Evolutionary conservation across 2,329 filamentous ascomycete genomes (phyloP).

Genomic region (Cercospora zeina): DNA sequence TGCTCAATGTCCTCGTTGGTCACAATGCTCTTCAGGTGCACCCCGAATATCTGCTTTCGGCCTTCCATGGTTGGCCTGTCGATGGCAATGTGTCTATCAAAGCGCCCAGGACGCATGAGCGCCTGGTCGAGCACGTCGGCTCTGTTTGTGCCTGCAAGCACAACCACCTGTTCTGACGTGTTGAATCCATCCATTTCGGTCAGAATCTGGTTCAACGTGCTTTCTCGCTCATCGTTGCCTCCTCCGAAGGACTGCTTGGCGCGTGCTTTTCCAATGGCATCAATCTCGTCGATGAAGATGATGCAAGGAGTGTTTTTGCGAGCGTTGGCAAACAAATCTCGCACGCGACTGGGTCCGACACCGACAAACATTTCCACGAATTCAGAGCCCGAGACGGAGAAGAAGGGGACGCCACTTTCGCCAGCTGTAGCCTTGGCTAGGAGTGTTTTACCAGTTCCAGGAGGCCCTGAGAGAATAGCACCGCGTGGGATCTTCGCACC

Average conservation of each 20-base stretch:
- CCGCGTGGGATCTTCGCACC: constrained; percentile 97
- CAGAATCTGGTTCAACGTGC: constrained; percentile 94
- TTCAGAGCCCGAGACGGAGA: constrained; percentile 96
- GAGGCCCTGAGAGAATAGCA: constrained; percentile 94
- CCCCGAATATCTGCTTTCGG: constrained; percentile 90
- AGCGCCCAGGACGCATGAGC: constrained; percentile 92
- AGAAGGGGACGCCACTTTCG: constrained; percentile 96
- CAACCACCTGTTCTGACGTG: constrained; percentile 92
- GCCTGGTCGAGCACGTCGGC: constrained; percentile 94
- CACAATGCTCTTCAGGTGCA: constrained; percentile 92
- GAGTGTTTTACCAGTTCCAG: constrained; percentile 96
- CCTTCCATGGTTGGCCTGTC: constrained; percentile 96
- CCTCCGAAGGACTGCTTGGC: constrained; percentile 80
- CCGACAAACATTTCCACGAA: constrained; percentile 99
- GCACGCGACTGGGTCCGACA: constrained; percentile 91
- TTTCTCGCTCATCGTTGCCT: constrained; percentile 95
- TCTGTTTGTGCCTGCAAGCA: constrained; percentile 93
- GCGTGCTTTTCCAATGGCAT: constrained; percentile 91
- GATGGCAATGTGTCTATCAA: constrained; percentile 94
- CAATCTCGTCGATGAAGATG: constrained; percentile 99
- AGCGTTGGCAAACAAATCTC: constrained; percentile 90
- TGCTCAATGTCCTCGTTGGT: constrained; percentile 87
- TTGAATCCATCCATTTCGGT: constrained; percentile 99
- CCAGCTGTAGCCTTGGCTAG: constrained; percentile 96
- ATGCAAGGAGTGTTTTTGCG: constrained; percentile 97